Percentiles rank a stretch among this genome's conserved stretches.
These are phyloP conservation scores for Agastache rugosa DNA, from an alignment of 257 asterid species.

Conservation along the genomic window DNA sequence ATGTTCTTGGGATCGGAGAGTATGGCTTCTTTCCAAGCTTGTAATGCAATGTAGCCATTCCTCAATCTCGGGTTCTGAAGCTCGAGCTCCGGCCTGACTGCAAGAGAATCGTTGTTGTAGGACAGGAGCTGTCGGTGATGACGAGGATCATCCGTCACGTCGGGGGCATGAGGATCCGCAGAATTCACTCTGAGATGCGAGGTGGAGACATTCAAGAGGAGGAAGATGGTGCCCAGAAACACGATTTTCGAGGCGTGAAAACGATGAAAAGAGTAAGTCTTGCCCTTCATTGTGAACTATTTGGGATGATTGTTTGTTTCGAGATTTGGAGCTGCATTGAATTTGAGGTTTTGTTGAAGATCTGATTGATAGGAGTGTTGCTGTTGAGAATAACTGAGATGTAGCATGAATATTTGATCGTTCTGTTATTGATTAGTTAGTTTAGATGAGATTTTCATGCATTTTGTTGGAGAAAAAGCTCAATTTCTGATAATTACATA, in stretches of 20 bases:
- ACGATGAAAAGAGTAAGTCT: background rate
- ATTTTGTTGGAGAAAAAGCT: slow-evolving; percentile 11
- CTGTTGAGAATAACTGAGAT: slow-evolving; percentile 28
- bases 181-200: slow-evolving; percentile 11
- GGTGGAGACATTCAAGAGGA: slow-evolving; percentile 34
- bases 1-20: slow-evolving; percentile 62
- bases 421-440: slow-evolving; percentile 31
- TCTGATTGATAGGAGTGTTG: slow-evolving; percentile 22
- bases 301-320: background rate
- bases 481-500: too few relatives aligned
- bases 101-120: slow-evolving; percentile 58
- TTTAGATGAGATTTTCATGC: slow-evolving; percentile 54
- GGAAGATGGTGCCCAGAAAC: slow-evolving; percentile 34
- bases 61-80: slow-evolving; percentile 53
- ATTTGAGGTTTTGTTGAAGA: slow-evolving; percentile 28
- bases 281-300: slow-evolving; percentile 17
- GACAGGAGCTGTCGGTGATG: slow-evolving; percentile 43
- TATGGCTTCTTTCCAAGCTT: slow-evolving; percentile 66
- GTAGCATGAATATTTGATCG: slow-evolving; percentile 15
- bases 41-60: slow-evolving; percentile 71
- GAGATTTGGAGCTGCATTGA: background rate
- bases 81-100: slow-evolving; percentile 47
- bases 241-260: slow-evolving; percentile 29
- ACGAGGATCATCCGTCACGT: background rate
- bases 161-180: background rate